These are phyloP conservation scores for Hyphopichia wangnamkhiaoensis DNA, from an alignment of 1,139 yeast genomes.

Conservation along the genomic window DNA sequence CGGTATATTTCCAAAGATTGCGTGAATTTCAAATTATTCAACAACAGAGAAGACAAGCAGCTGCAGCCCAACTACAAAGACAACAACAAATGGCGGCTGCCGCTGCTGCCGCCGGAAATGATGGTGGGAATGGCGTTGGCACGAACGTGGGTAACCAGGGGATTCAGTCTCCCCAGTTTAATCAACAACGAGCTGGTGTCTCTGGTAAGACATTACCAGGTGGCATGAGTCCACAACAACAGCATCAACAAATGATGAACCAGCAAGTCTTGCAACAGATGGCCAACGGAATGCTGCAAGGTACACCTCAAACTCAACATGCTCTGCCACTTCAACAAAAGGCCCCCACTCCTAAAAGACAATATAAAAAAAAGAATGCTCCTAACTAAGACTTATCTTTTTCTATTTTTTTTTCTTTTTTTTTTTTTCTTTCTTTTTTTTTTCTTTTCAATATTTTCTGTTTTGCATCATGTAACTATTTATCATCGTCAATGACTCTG, in stretches of 20 bases:
- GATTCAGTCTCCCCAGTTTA: conserved; percentile 14
- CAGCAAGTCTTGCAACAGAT: conserved; percentile 23
- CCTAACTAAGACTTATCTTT: not conserved
- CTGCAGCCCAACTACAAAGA: conserved; percentile 17
- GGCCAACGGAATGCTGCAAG: conserved; percentile 13
- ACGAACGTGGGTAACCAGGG: conserved; percentile 16
- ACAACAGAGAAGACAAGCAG: conserved; percentile 31
- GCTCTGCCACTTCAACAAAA: conserved; percentile 3
- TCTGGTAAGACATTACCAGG: conserved; percentile 16
- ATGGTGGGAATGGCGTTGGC: conserved; percentile 8
- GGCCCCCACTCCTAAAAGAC: conserved; percentile 2
- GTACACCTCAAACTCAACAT: conserved; percentile 2
- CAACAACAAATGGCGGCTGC: conserved; percentile 13
- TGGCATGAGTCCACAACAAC: conserved; percentile 11
- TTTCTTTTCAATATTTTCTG: no score
- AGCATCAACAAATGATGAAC: conserved; percentile 16
- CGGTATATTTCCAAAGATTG: conserved; percentile 45
- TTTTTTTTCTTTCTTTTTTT: not conserved
- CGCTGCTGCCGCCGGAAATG: conserved; percentile 8
- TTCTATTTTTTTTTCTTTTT: not conserved
- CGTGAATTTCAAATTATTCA: conserved; percentile 44
- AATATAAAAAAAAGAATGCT: conserved; percentile 1
- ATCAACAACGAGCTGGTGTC: conserved; percentile 14
- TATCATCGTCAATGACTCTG: no score
- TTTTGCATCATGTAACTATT: no score